Conservation (phyloP, 2,329 filamentous ascomycete species). For the Cordyceps cateniannulata region DNA sequence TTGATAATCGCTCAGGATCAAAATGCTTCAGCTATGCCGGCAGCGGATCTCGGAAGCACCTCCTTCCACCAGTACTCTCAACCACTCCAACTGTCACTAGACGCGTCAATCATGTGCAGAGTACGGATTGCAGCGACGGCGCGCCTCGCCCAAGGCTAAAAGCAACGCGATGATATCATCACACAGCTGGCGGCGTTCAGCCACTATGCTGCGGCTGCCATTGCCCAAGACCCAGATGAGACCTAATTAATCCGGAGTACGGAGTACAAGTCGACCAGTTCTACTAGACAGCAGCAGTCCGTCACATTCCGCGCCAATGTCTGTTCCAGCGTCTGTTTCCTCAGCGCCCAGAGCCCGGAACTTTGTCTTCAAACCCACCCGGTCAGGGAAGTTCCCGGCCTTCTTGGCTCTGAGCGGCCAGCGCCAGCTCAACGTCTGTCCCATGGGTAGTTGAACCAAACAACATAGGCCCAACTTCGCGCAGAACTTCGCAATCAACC, state of each 20-base stretch:
- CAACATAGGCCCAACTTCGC: background rate
- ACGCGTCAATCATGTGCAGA: background rate
- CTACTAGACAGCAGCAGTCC: background rate
- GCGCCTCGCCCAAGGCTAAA: background rate
- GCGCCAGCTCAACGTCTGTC: constrained; percentile 2
- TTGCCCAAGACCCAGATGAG: background rate
- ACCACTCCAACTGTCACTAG: background rate
- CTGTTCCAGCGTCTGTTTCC: background rate
- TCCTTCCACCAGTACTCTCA: background rate
- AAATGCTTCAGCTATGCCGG: background rate
- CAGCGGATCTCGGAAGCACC: background rate
- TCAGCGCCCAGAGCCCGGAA: background rate
- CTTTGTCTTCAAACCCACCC: background rate
- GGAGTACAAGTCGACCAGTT: background rate
- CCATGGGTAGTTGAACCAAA: background rate
- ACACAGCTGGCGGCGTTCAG: background rate
- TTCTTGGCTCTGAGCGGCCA: background rate
- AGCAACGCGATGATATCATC: background rate
- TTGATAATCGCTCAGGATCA: no score
- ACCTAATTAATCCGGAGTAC: background rate
- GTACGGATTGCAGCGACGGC: background rate
- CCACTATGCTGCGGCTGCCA: no score
- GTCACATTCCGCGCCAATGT: constrained; percentile 1
- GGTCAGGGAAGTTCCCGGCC: background rate
- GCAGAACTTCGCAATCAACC: background rate